A percentile compares a stretch with the other conserved stretches of the same genome.
phyloP scores from a whole-genome alignment of 352 stramenopile species.

The Phytopythium oedochilum region DNA sequence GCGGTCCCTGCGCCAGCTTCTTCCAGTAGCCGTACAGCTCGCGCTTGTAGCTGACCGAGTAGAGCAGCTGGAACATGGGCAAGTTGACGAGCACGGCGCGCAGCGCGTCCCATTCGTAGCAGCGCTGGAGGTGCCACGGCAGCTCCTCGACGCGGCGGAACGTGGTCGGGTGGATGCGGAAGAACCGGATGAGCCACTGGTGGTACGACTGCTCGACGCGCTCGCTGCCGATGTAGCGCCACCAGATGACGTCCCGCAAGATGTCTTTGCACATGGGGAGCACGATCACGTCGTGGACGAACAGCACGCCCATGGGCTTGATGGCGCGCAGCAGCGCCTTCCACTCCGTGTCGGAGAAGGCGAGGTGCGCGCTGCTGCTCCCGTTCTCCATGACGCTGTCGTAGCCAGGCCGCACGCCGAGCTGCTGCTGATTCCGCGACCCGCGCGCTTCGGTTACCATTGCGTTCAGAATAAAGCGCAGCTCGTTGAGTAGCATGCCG shows the following conservation, averaged over 20 bases:
- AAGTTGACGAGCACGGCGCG: constrained; percentile 87
- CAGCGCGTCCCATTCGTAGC: constrained; percentile 83
- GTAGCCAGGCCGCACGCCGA: constrained; percentile 12
- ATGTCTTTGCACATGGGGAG: constrained; percentile 87
- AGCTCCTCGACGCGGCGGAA: constrained; percentile 86
- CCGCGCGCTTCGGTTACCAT: constrained; percentile 39
- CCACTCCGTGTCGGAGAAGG: constrained; percentile 71
- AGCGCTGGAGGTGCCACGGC: constrained; percentile 91
- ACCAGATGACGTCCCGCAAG: constrained; percentile 86
- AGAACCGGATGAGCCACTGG: constrained; percentile 83
- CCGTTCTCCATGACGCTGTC: constrained; percentile 9
- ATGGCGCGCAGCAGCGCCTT: constrained; percentile 68
- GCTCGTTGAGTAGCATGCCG: constrained; percentile 83
- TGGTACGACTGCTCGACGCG: constrained; percentile 67
- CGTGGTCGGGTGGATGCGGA: constrained; percentile 73
- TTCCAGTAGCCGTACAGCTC: constrained; percentile 92
- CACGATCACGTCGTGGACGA: constrained; percentile 81
- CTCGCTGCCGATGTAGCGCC: constrained; percentile 78
- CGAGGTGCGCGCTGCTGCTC: constrained; percentile 17
- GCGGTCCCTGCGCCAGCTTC: constrained; percentile 72
- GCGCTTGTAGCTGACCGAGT: constrained; percentile 83
- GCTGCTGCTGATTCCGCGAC: constrained; percentile 7
- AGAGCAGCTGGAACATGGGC: constrained; percentile 90
- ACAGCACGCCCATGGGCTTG: constrained; percentile 65
- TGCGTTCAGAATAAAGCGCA: constrained; percentile 73